phyloP scores from a whole-genome alignment of 2,329 filamentous ascomycete genomes.

The Tricladium varicosporioides region DNA sequence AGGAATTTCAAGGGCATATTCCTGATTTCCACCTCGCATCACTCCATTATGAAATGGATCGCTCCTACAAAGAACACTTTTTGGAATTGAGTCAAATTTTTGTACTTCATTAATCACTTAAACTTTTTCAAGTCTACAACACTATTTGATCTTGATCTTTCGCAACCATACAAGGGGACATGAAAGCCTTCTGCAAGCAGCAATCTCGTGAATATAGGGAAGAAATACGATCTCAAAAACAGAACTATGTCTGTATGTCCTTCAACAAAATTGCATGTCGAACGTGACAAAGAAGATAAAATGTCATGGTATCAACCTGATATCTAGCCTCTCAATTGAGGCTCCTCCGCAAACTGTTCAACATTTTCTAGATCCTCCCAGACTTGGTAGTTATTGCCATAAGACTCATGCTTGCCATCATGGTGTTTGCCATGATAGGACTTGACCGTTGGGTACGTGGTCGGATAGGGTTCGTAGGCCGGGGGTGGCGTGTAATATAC shows the following conservation, averaged over 20 bases:
- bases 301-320: not conserved
- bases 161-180: not conserved
- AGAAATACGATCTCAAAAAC: slow-evolving; percentile 8
- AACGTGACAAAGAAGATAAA: not conserved
- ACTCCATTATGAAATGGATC: not conserved
- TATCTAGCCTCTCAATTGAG: no score
- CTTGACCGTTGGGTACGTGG: not conserved
- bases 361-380: not conserved
- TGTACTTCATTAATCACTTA: slow-evolving; percentile 1
- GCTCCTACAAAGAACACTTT: not conserved
- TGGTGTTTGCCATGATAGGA: not conserved
- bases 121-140: not conserved
- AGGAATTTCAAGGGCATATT: no score
- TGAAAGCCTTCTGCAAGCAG: slow-evolving; percentile 1
- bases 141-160: not conserved
- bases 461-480: not conserved
- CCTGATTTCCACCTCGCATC: not conserved
- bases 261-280: slow-evolving; percentile 5
- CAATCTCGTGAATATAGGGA: slow-evolving; percentile 9
- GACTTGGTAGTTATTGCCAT: not conserved
- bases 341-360: slow-evolving; percentile 3
- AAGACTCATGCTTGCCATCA: not conserved
- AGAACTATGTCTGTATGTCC: slow-evolving; percentile 8
- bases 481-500: slow-evolving; percentile 1
- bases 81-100: slow-evolving; percentile 2